Base-by-base conservation (phyloP, 805 yeast genomes). In the Yamadazyma philogaea region DNA sequence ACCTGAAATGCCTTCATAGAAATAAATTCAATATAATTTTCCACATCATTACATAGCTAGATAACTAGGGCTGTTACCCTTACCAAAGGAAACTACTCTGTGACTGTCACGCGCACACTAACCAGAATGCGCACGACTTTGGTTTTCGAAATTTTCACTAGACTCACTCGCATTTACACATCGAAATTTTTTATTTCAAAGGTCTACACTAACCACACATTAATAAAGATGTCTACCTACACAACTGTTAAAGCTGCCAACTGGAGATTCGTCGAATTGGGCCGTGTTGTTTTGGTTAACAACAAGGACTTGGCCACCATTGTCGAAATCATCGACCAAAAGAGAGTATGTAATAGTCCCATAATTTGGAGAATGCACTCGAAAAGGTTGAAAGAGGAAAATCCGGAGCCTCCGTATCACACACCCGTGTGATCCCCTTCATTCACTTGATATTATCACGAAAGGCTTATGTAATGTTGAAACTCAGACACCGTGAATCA, bases 241-340 rank as follows among this genome's bases (percentile, higher is more conserved):
- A 53, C 88, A 70, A 74, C 85, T 71, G 93, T 93, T 74, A 85
- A 87, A 80, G 87, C 96, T 72, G 79, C 96, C 74, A 87, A 87
- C 91, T 93, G 98, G 98, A 88, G 96, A 87, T 82, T 81, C 70
- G 99, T 93, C 74, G 96, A 91, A 82, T 87, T 90, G 70, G 99
- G 99, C 75, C 96, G 99, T 81, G 87, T 93, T 71, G 96, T 90
- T 73, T 84, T 91, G 69, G 71, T 91, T 70, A 57, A 68, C 70
- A 80, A 81, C 84, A 79, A 84, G 75, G 87, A 88, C 77, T 82
- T 93, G 70, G 99, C 98, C 66, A 78, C 96, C 70, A 84, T 93
- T 66, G 98, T 90, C 68, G 99, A 93, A 82, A 87, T 93, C 79
- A 87, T 93, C 70, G 98, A 93, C 82, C 96, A 93, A 82, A 90